These are phyloP conservation scores for Otatea glauca DNA, from an alignment of 176 grass and related monocot genomes.

Conservation along the genomic window DNA sequence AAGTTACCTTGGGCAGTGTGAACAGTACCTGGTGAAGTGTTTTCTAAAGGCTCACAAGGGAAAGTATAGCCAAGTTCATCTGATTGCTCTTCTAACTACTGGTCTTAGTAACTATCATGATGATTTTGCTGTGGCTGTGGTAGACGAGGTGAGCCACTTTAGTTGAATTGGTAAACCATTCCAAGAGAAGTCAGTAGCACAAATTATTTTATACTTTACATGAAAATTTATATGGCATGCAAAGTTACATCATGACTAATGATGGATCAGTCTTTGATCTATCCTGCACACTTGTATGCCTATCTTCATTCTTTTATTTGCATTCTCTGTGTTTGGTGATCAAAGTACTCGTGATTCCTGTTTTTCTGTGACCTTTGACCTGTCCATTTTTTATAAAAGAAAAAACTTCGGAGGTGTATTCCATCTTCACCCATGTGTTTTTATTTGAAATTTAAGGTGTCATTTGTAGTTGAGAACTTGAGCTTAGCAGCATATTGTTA, in stretches of 20 bases:
- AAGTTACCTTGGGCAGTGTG: slow-evolving; percentile 75
- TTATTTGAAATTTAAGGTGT: slow-evolving; percentile 25
- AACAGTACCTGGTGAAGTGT: slow-evolving; percentile 70
- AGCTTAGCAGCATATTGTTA: slow-evolving; percentile 58
- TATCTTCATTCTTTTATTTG: slow-evolving; percentile 23
- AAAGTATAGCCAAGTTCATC: slow-evolving; percentile 74
- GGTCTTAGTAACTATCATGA: slow-evolving; percentile 68
- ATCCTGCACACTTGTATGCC: neutral
- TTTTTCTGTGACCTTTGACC: neutral
- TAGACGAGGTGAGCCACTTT: slow-evolving; percentile 63
- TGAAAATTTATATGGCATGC: neutral
- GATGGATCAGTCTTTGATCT: slow-evolving; percentile 7
- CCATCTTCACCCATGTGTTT: neutral
- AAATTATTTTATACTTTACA: neutral
- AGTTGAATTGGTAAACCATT: slow-evolving; percentile 5
- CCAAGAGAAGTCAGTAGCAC: neutral
- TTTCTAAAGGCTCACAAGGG: slow-evolving; percentile 86
- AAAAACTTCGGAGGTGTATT: neutral
- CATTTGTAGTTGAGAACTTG: slow-evolving; percentile 45
- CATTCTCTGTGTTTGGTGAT: neutral
- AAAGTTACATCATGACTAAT: neutral
- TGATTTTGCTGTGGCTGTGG: slow-evolving; percentile 67
- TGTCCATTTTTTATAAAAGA: neutral
- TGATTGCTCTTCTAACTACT: slow-evolving; percentile 66
- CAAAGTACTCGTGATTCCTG: neutral